phyloP scores from a whole-genome alignment of 176 grass and related monocot species.

The Aechmea fasciata region DNA sequence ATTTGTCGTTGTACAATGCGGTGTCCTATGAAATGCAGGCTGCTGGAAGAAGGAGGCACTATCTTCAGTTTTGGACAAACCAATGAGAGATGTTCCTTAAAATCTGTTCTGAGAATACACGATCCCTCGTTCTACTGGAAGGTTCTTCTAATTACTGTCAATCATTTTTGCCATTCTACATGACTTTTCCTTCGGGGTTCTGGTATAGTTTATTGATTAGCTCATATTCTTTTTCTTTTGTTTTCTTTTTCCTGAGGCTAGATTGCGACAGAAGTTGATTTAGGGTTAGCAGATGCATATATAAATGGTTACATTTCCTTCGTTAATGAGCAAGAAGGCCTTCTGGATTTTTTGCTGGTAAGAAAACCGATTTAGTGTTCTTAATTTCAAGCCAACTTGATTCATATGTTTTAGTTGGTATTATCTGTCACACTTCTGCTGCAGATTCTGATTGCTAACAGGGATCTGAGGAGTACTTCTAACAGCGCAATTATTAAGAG shows the following conservation, averaged over 20 bases:
- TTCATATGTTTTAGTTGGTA: not conserved
- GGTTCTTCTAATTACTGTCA: conserved; percentile 20
- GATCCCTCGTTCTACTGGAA: conserved; percentile 84
- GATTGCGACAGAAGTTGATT: conserved; percentile 72
- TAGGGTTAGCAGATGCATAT: conserved; percentile 73
- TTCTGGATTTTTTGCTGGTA: conserved; percentile 80
- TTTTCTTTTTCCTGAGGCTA: conserved; percentile 21
- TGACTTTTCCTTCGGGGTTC: no score
- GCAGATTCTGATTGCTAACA: conserved; percentile 79
- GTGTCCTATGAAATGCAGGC: conserved; percentile 16
- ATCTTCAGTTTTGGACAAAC: conserved; percentile 55
- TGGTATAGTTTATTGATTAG: not conserved
- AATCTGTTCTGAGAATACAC: conserved; percentile 53
- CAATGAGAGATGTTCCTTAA: conserved; percentile 27
- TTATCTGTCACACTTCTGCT: conserved; percentile 7
- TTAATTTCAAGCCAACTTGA: not conserved
- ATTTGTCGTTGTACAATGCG: no score
- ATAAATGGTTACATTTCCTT: conserved; percentile 77
- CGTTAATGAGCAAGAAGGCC: conserved; percentile 60
- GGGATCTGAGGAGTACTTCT: conserved; percentile 29
- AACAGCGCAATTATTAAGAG: conserved; percentile 30
- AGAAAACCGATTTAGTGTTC: conserved; percentile 1
- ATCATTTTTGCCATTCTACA: not conserved
- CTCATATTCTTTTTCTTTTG: not conserved
- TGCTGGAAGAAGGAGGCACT: conserved; percentile 76